These are phyloP conservation scores for Skeletonema tropicum DNA, from an alignment of 108 stramenopile species.

Conservation along the genomic window DNA sequence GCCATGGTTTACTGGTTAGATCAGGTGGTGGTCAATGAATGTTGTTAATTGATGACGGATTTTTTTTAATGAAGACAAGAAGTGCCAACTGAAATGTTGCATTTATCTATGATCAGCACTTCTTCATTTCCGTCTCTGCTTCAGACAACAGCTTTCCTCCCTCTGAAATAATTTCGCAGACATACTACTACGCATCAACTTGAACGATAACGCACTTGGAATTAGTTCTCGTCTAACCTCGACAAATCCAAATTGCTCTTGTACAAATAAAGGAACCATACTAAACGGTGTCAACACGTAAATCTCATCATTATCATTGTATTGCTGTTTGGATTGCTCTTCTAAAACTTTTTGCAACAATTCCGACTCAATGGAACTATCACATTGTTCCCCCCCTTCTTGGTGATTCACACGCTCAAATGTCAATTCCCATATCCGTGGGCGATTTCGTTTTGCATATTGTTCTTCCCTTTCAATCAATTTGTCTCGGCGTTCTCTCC, in stretches of 20 bases:
- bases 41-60: neutral
- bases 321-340: neutral
- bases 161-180: neutral
- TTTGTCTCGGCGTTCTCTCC: constrained; percentile 30
- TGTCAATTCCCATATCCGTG: constrained; percentile 48
- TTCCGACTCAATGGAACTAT: neutral
- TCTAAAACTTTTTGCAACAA: neutral
- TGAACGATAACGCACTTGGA: neutral
- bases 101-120: neutral
- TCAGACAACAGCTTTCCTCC: neutral
- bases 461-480: constrained; percentile 15
- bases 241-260: neutral
- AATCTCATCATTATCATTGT: neutral
- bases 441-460: constrained; percentile 6
- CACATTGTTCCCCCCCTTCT: neutral
- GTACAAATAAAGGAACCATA: neutral
- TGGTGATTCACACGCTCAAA: constrained; percentile 3
- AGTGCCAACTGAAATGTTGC: too few relatives aligned
- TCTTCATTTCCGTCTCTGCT: neutral
- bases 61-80: neutral
- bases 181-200: neutral
- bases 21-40: neutral
- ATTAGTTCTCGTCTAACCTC: neutral
- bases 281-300: neutral
- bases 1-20: constrained; percentile 22